Base-by-base conservation (phyloP, 2,329 filamentous ascomycete genomes). In the Pseudomassariella vexata region DNA sequence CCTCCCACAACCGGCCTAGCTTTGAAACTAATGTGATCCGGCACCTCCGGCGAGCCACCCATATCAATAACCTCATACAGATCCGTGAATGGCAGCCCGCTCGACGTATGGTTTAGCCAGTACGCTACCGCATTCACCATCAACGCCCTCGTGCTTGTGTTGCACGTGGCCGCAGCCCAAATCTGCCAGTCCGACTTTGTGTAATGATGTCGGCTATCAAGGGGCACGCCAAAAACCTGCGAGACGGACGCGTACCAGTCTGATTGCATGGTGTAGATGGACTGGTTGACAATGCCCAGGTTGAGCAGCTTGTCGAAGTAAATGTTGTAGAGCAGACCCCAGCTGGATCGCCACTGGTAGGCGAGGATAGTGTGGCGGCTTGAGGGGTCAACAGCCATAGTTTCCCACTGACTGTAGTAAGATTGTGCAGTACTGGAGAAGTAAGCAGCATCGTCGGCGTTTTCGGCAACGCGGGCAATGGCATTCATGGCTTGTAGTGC, bases 131-230 rank as follows among this genome's bases (percentile, higher is more conserved):
- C 66, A 32, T 80, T 67, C 23, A 85, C 56, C 37, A 85, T 80
- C 41, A 77, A 65, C 1, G 64, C 59, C 22, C 81, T 66, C 3
- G 76, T 76, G 28, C 58, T 53, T 34, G 66, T 60, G 19, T 65
- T 66, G 3, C 76, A 70, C 0, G 84, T 77, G 0, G 81, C 79
- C 31, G 82, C 82, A 3, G 79, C 71, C 60, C 82, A 82, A 52
- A 85, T 77, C 46, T 83, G 76, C 82, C 82, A 85, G 56, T 85
- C 82, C 2, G 75, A 79, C 52, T 86, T 85, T 32, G 81, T 79
- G 60, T 84, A 85, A 9, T 80, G 55, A 56, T 85, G 80, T 12
- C 82, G 71, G 40, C 62, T 76, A 54, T 86, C 82, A 6, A 86
- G 71, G 0, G 82, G 81, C 1, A 85, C 64, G 3, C 82, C 82